Base-by-base conservation (phyloP, 441 rosid species). In the Mallotus repandus region DNA sequence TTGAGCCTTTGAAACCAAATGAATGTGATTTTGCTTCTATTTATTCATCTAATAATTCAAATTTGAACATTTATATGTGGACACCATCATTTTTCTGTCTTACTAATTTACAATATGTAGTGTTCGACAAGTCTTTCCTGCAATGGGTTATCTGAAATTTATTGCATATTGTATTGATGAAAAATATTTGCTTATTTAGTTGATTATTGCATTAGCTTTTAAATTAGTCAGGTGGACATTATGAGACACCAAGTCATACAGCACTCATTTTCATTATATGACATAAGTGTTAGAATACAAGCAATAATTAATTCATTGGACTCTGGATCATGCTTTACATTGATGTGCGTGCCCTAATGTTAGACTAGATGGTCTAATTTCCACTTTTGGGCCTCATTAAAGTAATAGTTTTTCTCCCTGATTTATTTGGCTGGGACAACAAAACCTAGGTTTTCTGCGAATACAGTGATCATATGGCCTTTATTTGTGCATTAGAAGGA, bases 381-480 rank as follows among this genome's bases (percentile, higher is more conserved):
- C 64, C 38, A 25, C n/a, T 58, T 43, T 25, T 16, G 57, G 16
- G 43, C 46, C 12, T 43, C 5, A 56, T 18, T 46, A 46, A 29
- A n/a, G 14, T 61, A 32, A 61, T 66, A 35, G 21, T 76, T 58
- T 74, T 61, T 78, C 71, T 79, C 45, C 81, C 56, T 76, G 53
- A 46, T 84, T 63, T 81, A 96, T 98, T 82, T 93, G 78, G 99
- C 99, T 69, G 94, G 97, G 80, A 87, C 92, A 62, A 97, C 99
- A 49, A 96, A 96, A 78, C 91, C 96, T 76, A 89, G 97, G 83
- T 96, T 92, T 84, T 93, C 96, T 41, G 97, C 98, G 6, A 93
- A 93, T 93, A 92, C 81, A 96, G 99, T 76, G 99, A 96, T 82
- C 99, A 96, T 74, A 91, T 93, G 98, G 99, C 99, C 54, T 93